Evolutionary conservation across 2,329 filamentous ascomycete species (phyloP), one percentile per base, ranked within the genome.

Genomic region (Didymella lethalis): DNA sequence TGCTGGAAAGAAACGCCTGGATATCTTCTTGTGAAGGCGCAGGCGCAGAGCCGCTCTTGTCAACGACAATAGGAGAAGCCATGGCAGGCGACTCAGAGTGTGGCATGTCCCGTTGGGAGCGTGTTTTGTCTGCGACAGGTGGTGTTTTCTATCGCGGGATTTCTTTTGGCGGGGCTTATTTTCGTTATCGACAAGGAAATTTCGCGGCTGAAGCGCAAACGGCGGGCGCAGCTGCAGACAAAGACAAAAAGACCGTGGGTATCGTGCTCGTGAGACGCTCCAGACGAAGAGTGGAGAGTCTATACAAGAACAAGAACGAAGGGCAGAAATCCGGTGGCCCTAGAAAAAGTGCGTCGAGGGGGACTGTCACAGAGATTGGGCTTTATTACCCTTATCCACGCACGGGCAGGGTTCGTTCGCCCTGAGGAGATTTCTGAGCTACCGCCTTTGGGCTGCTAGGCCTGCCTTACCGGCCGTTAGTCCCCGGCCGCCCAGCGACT

Each of bases 61-160:
- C 77, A 61, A 83, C 79, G 64, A 80, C 74, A 66, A 83, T 76
- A 59, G 75, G 73, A 59, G 80, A 77, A 57, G 76, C 76, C 80
- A 82, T 82, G 61, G 80, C 75, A 55, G 81, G 81, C 70, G 81
- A 83, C 66, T 83, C 81, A 72, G 76, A 77, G 74, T 83, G 81
- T 65, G 81, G 81, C 81, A 83, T 83, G 62, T 67, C 72, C 68
- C 61, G 57, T 56, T 56, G 48, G 56, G n/a, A 12, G 20, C 32
- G 55, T 32, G 40, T 45, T 45, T 36, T 48, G 56, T 59, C n/a
- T 54, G 50, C 57, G 34, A 50, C 31, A 18, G 25, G 53, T 48
- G 59, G 34, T 56, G 49, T 56, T 55, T 57, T 44, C 48, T 46
- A 53, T 52, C 48, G 49, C 36, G 56, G 51, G 62, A 63, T 62